Evolutionary conservation across 2,329 filamentous ascomycete genomes (phyloP), one percentile per base, ranked within the genome.

Genomic region (Dothideomycetes sp.): DNA sequence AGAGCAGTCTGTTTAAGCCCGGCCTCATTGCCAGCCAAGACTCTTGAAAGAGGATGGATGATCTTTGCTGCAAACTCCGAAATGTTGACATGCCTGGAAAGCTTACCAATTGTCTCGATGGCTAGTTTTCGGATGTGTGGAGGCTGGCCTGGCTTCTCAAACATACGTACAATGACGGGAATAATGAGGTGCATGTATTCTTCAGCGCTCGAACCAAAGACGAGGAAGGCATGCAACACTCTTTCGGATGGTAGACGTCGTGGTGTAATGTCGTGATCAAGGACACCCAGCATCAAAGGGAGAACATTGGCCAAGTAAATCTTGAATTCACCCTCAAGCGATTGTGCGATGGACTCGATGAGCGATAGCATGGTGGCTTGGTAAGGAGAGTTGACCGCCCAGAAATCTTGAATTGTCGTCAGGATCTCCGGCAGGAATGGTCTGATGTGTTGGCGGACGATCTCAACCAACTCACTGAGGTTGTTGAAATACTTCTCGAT

Each of bases 141-240:
- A 6, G 87, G 86, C 48, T 93, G 84, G 9, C 82, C 80, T 22
- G 82, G 76, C 55, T 86, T 93, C 59, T 98, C 89, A 55, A 98
- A 96, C 34, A 94, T 83, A 31, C 83, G 80, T 7, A 98, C 88
- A 54, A 98, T 87, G 24, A 94, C 86, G 0, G 91, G 91, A 37
- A 98, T 85, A 50, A 99, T 96, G 38, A 98, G 71, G 59, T 98
- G 91, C 91, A 98, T 98, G 60, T 98, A 98, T 59, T 98, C 91
- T 59, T 98, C 91, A 9, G 84, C 84, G 55, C 88, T 96, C 0
- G 88, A 82, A 1, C 93, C 93, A 58, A 98, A 98, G 1, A 98
- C 84, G 19, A 98, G 67, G 61, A 99, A 94, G 0, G 89, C 88
- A 57, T 96, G 91, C 17, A 99, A 70, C 4, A 98, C 88, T 51